Base-by-base conservation (phyloP, 495 filamentous ascomycete species). In the Penicillium bialowiezense region DNA sequence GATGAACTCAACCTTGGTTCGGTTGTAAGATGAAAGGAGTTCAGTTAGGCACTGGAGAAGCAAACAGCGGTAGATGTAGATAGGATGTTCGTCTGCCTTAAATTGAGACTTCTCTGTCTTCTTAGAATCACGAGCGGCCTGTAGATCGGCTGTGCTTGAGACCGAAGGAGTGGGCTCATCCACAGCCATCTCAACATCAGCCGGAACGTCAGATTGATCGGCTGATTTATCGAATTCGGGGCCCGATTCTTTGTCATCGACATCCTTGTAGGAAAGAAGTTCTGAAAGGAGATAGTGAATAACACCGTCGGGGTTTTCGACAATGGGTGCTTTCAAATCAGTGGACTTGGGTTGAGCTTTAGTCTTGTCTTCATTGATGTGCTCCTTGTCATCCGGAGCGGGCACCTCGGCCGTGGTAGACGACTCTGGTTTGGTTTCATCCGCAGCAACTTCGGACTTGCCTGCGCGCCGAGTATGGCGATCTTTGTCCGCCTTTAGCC, bases 1-100 rank as follows among this genome's bases (percentile, higher is more conserved):
- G 67, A 99, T 96, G 63, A 99, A 99, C 59, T 99, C 95, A 17
- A 97, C 78, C 74, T 99, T 99, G 32, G 90, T 86, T 21, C 91
- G 86, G 51, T 90, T 96, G 71, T 96, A 97, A 58, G 85, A 92
- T 33, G 86, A 85, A n/a, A 99, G 76, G 14, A 99, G 79, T 64
- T 99, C 93, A 0, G 91, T 87, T 26, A 99, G 74, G 59, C 92
- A 96, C 62, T 96, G 89, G 33, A 99, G 77, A 46, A 99, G 75
- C 73, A 97, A 96, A 73, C 90, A 96, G 17, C 95, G 83, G 59
- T 97, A 99, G 48, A 96, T 86, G 67, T 93, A 97, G 51, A 95
- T 97, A 1, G 90, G 88, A 64, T 99, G 90, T 14, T 96, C 85
- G 34, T 97, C 92, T 5, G 89, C 74, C 68, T 95, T 97, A 75